These are phyloP conservation scores for Pythium monospermum DNA, from an alignment of 352 stramenopile genomes.

Conservation along the genomic window DNA sequence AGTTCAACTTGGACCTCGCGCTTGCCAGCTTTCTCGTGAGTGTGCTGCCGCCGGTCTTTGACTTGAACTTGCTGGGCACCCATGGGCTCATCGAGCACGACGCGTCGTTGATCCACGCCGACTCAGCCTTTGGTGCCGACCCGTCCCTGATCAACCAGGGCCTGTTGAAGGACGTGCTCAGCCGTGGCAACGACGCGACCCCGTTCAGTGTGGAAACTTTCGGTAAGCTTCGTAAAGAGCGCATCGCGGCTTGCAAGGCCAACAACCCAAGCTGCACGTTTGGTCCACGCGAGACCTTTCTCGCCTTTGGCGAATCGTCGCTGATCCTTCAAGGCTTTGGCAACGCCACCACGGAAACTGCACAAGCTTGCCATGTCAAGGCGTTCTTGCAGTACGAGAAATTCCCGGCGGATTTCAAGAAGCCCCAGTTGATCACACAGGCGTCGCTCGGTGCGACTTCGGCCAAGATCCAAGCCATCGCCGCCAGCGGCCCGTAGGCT, in stretches of 20 bases:
- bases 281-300: background rate
- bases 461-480: background rate
- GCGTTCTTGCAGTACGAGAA: conserved; percentile 6
- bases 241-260: background rate
- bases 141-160: conserved; percentile 20
- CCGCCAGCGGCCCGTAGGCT: no score
- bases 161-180: conserved; percentile 28
- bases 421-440: background rate
- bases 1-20: conserved; percentile 29
- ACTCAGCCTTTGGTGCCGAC: conserved; percentile 31
- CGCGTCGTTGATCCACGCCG: conserved; percentile 11
- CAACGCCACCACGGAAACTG: conserved; percentile 2
- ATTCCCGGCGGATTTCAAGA: conserved; percentile 5
- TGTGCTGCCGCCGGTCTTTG: conserved; percentile 3
- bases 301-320: conserved; percentile 10
- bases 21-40: conserved; percentile 12
- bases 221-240: conserved; percentile 1
- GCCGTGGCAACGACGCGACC: conserved; percentile 1
- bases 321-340: conserved; percentile 6
- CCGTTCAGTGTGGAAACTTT: conserved; percentile 1
- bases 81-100: conserved; percentile 50
- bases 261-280: conserved; percentile 2
- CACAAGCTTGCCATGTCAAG: background rate
- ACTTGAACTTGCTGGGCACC: conserved; percentile 23
- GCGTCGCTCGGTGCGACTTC: background rate